phyloP scores from a whole-genome alignment of 2,329 filamentous ascomycete genomes.

The Colletotrichum sp. region DNA sequence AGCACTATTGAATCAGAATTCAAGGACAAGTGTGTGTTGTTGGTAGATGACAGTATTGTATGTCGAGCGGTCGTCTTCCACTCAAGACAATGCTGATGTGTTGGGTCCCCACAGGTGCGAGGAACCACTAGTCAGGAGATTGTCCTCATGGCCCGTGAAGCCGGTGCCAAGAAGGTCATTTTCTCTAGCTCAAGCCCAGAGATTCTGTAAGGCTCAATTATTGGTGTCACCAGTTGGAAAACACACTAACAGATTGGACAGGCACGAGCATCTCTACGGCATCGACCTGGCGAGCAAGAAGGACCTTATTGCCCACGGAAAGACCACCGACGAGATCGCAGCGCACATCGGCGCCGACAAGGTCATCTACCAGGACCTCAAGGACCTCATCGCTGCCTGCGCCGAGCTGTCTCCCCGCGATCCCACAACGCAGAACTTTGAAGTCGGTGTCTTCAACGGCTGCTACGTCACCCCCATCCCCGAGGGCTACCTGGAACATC shows the following conservation, averaged over 20 bases:
- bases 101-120: constrained; percentile 59
- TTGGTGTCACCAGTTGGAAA: not conserved
- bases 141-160: constrained; percentile 77
- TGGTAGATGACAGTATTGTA: constrained; percentile 85
- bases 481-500: constrained; percentile 81
- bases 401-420: constrained; percentile 69
- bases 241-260: not conserved
- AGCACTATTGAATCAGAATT: constrained; percentile 89
- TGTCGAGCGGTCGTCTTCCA: not conserved
- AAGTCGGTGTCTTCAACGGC: constrained; percentile 91
- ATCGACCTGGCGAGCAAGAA: constrained; percentile 50
- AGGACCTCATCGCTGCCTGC: constrained; percentile 82
- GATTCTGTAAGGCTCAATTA: constrained; percentile 77
- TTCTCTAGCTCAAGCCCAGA: constrained; percentile 84
- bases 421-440: constrained; percentile 68
- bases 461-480: constrained; percentile 83
- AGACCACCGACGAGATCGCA: constrained; percentile 45
- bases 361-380: constrained; percentile 67
- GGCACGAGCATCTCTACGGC: constrained; percentile 37
- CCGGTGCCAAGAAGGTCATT: constrained; percentile 81
- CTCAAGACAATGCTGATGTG: not conserved
- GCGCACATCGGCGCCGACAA: constrained; percentile 47
- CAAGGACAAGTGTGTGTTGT: constrained; percentile 75
- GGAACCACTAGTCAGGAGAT: constrained; percentile 78
- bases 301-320: constrained; percentile 47